phyloP scores from a whole-genome alignment of 1,139 yeast genomes.

The Scheffersomyces titani region DNA sequence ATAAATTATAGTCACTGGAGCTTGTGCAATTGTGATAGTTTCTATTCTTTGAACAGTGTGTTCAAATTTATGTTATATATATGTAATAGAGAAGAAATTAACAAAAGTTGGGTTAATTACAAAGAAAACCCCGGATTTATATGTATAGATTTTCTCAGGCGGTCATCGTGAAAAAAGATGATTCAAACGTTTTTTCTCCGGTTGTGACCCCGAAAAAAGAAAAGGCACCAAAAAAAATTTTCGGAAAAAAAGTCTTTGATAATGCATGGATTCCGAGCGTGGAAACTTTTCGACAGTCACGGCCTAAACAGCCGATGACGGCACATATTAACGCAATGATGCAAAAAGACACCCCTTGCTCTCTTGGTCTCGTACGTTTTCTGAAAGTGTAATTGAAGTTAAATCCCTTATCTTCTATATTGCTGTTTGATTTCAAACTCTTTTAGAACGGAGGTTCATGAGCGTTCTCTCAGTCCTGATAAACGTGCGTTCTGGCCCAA shows the following conservation, averaged over 20 bases:
- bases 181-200: not conserved
- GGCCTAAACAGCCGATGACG: not conserved
- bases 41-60: not conserved
- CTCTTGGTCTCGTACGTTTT: not conserved
- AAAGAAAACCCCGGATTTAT: not conserved
- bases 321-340: not conserved
- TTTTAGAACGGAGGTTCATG: not conserved
- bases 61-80: not conserved
- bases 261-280: not conserved
- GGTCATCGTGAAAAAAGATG: not conserved
- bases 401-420: too few relatives aligned
- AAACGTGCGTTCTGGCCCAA: not conserved
- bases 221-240: not conserved
- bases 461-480: not conserved
- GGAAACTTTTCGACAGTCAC: not conserved
- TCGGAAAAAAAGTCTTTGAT: not conserved
- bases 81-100: not conserved
- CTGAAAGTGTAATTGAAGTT: not conserved
- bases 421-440: not conserved
- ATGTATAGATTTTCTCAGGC: not conserved
- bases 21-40: not conserved
- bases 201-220: not conserved
- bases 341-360: not conserved
- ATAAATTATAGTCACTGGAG: not conserved
- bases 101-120: not conserved